Base-by-base conservation (phyloP, 1,284 basidiomycete species). In the Neonothopanus nambi region DNA sequence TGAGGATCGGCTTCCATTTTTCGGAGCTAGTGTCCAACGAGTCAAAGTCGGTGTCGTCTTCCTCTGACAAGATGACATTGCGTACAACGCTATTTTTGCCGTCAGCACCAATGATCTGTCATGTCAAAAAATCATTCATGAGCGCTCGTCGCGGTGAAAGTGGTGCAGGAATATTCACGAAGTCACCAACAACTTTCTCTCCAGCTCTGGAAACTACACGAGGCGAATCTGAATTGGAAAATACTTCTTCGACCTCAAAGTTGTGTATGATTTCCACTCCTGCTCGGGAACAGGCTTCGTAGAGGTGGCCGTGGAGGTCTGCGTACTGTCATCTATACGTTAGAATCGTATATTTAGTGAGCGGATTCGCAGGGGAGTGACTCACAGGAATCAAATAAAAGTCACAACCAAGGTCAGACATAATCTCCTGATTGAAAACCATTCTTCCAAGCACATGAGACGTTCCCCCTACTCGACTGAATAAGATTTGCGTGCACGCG, bases 61-160 rank as follows among this genome's bases (percentile, higher is more conserved):
- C 23, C 17, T 55, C 46, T 9, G 42, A 17, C 8, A 49, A 20
- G 12, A 56, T 35, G 11, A 56, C n/a, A 12, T 52, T 37, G 21
- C 55, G 55, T 7, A 42, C 46, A 7, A 45, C 35, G 24, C 50
- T 52, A 30, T 49, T 41, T 23, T 47, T 40, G 15, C 55, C 51
- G 23, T 52, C 55, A 35, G 51, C 45, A 13, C 55, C 55, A 26
- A 57, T 47, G n/a, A 52, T 26, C 51, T 53, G 21, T 21, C 12
- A 23, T 6, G 13, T 9, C 0, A 6, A 23, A 39, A 6, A 40
- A 18, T n/a, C 11, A 23, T 30, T 30, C 13, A 15, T 15, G 13
- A 23, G 11, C 3, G 51, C 39, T 26, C 38, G 28, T 21, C 13
- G 0, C 8, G 15, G 15, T 24, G 21, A 11, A 36, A 21, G 21